Evolutionary conservation across 2,329 filamentous ascomycete genomes (phyloP), one percentile per base, ranked within the genome.

Genomic region (Teratosphaeria pseudoeucalypti): DNA sequence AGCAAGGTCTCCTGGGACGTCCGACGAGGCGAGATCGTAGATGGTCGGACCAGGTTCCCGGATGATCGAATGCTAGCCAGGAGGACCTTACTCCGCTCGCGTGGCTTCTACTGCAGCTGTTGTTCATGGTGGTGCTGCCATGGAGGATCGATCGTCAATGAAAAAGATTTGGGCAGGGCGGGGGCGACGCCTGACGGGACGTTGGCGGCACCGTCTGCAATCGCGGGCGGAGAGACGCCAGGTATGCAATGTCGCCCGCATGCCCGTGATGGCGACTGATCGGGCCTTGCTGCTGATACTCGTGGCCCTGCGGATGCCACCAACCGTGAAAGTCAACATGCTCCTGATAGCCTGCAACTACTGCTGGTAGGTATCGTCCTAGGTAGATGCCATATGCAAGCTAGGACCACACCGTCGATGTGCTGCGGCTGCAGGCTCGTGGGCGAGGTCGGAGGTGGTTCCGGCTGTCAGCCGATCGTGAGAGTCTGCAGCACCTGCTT

Each of bases 21-120:
- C 77, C 77, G 52, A 78, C 70, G 9, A 79, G 61, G 19, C 75
- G 71, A 23, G 77, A 74, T 2, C 74, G 76, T 7, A 79, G 71
- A 29, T 76, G 71, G 39, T 75, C 72, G 23, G 70, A 62, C 60
- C 57, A 64, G 37, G 62, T 67, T n/a, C 61, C 70, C 47, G 64
- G 58, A 52, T 58, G 27, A 3, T 69, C 16, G 3, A 70, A 68
- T 29, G 73, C 71, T 2, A 69, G n/a, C 63, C 26, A 74, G 66
- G 14, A 77, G 59, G 63, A 76, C 77, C 6, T 69, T 67, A 57
- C 79, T 65, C 55, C 77, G 79, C 54, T 78, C 77, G 1, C 74
- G 76, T 77, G 11, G 12, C 4, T 76, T 71, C 61, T 79, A 76
- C 57, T 73, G 68, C 2, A 79, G 70, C 54, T 32, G 29, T 32